A percentile compares a stretch with the other conserved stretches of the same genome.
Evolutionary conservation across 495 filamentous ascomycete species (phyloP).

Genomic region (Cryomyces minteri): DNA sequence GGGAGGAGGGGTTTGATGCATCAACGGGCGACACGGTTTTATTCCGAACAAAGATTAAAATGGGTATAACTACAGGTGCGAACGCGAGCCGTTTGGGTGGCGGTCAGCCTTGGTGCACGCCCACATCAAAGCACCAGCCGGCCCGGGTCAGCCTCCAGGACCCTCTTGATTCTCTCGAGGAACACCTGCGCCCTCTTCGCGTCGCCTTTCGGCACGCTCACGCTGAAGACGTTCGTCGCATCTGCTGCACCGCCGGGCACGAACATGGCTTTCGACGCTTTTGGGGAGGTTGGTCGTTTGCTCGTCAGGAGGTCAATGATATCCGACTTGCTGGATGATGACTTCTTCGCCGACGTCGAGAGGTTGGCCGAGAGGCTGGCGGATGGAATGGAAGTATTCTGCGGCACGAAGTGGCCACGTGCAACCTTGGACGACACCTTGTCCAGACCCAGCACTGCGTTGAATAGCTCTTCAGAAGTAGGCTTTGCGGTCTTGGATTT

Average conservation of each 20-base stretch:
- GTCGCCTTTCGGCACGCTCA: slow-evolving; percentile 57
- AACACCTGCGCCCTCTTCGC: slow-evolving; percentile 65
- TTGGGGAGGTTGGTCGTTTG: slow-evolving; percentile 17
- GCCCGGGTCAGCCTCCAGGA: slow-evolving; percentile 70
- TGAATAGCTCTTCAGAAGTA: slow-evolving; percentile 67
- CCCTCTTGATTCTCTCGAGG: slow-evolving; percentile 61
- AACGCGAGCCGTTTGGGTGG: too few species aligned
- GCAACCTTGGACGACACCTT: slow-evolving; percentile 31
- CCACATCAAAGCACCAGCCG: slow-evolving; percentile 40
- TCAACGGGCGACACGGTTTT: too few species aligned
- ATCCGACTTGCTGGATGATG: slow-evolving; percentile 29
- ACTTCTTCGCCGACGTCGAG: slow-evolving; percentile 8
- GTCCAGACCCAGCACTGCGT: slow-evolving; percentile 64
- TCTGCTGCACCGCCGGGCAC: slow-evolving; percentile 15
- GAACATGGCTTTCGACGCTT: slow-evolving; percentile 8
- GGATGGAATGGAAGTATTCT: slow-evolving; percentile 43
- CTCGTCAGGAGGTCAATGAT: slow-evolving; percentile 58
- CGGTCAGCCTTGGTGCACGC: too few species aligned
- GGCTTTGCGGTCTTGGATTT: slow-evolving; percentile 37
- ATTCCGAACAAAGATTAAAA: too few species aligned
- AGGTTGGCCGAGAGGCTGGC: slow-evolving; percentile 12
- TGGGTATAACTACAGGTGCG: too few species aligned
- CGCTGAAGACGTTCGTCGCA: slow-evolving; percentile 61
- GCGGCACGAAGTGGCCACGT: slow-evolving; percentile 48
- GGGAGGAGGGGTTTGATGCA: too few species aligned